Evolutionary conservation across 306 rosid genomes (phyloP), one percentile per base, ranked within the genome.

Genomic region (Malus sylvestris): DNA sequence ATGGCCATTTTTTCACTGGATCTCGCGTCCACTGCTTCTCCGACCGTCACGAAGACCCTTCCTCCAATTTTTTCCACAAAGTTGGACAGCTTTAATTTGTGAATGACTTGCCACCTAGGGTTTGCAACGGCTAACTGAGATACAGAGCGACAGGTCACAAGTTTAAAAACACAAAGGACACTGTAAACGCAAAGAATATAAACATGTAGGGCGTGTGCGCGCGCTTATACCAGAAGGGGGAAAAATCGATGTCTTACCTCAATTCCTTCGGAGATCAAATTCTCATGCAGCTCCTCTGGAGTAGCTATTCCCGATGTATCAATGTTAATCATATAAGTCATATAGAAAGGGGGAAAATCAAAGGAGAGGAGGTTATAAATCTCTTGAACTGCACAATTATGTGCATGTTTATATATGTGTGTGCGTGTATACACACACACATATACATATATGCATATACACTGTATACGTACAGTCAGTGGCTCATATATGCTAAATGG

Each of bases 71-170:
- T 86, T 49, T 19, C 57, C 29, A 88, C 86, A 83, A 88, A 93
- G 66, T 91, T 85, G 5, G 93, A 83, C 25, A 88, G 71, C 86
- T 73, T 93, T 25, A 89, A 88, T 87, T 91, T 93, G 92, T 93
- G 97, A 81, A 91, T 91, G 60, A 89, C 92, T 83, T 87, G 88
- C 97, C 97, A 93, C 53, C 90, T 87, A 0, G 98, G 98, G 69
- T 86, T 93, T 3, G 84, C 91, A 72, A 93, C 73, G 51, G 91
- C 90, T 71, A 93, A 66, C 98, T 93, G 83, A 4, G 42, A 32
- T 8, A 35, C 27, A 42, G 8, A 29, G 25, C 19, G 9, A 27
- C 23, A 22, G n/a, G 25, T 55, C 4, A 55, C 61, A 30, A 51
- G 35, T 51, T 16, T 18, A 52, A 51, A 59, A 51, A 18, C 25